Percentiles rank a stretch among this genome's conserved stretches.
Evolutionary conservation across 495 filamentous ascomycete genomes (phyloP).

Genomic region (Cairneyella variabilis): DNA sequence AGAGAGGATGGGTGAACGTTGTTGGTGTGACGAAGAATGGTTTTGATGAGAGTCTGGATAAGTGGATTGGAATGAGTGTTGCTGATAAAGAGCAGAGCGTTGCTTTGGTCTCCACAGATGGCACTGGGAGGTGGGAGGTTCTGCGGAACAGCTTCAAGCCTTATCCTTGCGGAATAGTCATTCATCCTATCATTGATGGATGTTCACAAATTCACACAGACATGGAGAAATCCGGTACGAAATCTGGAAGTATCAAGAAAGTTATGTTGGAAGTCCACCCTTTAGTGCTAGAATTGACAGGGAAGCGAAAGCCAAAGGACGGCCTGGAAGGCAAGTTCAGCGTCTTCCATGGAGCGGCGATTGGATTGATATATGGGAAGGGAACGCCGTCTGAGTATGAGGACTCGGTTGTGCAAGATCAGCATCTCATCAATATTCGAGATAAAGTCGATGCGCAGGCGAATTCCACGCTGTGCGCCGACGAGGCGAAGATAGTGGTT

Average conservation of each 20-base stretch:
- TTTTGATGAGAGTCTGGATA: constrained; percentile 31
- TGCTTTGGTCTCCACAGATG: constrained; percentile 16
- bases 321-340: constrained; percentile 53
- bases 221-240: constrained; percentile 23
- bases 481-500: constrained; percentile 39
- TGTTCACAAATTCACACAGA: constrained; percentile 42
- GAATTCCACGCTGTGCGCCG: constrained; percentile 34
- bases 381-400: constrained; percentile 47
- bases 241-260: constrained; percentile 27
- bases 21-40: constrained; percentile 36
- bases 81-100: constrained; percentile 5
- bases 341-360: constrained; percentile 47
- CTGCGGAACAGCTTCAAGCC: constrained; percentile 52
- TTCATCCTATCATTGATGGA: constrained; percentile 51
- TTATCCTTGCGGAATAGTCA: constrained; percentile 54
- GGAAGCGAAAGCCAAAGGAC: constrained; percentile 44
- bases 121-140: constrained; percentile 43
- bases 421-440: constrained; percentile 34
- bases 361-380: constrained; percentile 46
- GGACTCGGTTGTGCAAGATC: constrained; percentile 38
- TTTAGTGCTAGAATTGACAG: constrained; percentile 49
- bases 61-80: constrained; percentile 11
- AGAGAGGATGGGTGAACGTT: constrained; percentile 51
- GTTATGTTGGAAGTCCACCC: constrained; percentile 43
- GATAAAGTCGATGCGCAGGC: constrained; percentile 39